Conservation (phyloP, 2,329 filamentous ascomycete genomes). For the Colletotrichum camelliae region DNA sequence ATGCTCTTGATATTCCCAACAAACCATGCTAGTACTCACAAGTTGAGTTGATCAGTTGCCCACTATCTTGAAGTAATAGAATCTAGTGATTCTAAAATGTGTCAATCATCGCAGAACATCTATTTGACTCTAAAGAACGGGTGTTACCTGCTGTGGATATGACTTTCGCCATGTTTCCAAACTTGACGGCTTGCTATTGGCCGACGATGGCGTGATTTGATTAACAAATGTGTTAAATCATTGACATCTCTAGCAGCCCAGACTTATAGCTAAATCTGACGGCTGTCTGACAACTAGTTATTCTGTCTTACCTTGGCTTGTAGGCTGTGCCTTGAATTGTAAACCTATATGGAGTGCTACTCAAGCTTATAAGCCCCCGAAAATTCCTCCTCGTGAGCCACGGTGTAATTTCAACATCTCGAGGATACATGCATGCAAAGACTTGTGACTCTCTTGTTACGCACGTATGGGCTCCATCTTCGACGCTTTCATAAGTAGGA, state of each 20-base stretch:
- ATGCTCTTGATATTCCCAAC: neutral
- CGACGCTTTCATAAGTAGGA: neutral
- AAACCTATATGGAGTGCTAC: too few species aligned
- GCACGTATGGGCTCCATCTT: too few species aligned
- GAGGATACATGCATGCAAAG: too few species aligned
- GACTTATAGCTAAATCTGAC: too few species aligned
- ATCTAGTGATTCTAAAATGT: neutral
- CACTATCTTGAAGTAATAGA: fast-evolving
- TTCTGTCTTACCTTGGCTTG: neutral
- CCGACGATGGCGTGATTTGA: neutral
- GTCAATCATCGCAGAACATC: neutral
- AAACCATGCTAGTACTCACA: neutral
- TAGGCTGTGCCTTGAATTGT: neutral
- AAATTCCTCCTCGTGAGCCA: too few species aligned
- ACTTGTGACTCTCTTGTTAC: too few species aligned
- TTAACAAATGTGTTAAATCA: neutral
- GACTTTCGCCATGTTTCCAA: fast-evolving
- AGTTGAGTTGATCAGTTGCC: neutral
- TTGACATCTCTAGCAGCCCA: neutral
- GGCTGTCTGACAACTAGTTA: too few species aligned
- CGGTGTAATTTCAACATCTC: too few species aligned
- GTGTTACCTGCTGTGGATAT: fast-evolving
- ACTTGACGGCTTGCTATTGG: neutral
- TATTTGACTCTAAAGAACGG: neutral
- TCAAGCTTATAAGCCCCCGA: too few species aligned